phyloP scores from a whole-genome alignment of 306 rosid species.

The Inga oerstediana region DNA sequence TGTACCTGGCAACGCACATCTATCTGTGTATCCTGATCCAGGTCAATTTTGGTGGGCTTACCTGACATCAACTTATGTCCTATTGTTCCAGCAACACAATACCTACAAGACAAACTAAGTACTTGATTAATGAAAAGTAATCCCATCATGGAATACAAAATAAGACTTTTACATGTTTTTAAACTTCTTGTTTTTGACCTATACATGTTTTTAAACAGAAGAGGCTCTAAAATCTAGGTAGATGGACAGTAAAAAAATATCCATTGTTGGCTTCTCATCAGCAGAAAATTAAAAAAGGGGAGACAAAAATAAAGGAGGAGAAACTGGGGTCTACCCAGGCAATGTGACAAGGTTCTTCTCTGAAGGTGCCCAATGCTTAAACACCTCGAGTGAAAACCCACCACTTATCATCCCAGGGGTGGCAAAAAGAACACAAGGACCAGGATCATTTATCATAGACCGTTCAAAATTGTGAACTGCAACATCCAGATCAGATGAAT shows the following conservation, averaged over 20 bases:
- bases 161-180: not conserved
- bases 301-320: not conserved
- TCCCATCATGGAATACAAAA: not conserved
- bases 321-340: slow-evolving; percentile 65
- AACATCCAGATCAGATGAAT: slow-evolving; percentile 44
- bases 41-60: slow-evolving; percentile 68
- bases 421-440: slow-evolving; percentile 97
- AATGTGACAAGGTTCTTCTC: slow-evolving; percentile 73
- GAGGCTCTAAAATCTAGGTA: not conserved
- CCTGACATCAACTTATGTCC: slow-evolving; percentile 90
- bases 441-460: slow-evolving; percentile 80
- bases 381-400: slow-evolving; percentile 92
- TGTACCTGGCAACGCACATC: slow-evolving; percentile 88
- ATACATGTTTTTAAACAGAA: not conserved
- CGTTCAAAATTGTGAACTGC: slow-evolving; percentile 82
- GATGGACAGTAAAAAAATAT: slow-evolving; percentile 1
- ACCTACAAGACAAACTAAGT: slow-evolving; percentile 50
- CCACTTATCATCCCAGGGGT: slow-evolving; percentile 96
- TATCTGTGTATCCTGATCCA: slow-evolving; percentile 67
- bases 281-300: not conserved
- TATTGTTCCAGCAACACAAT: slow-evolving; percentile 80
- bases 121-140: slow-evolving; percentile 2
- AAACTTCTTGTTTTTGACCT: no score
- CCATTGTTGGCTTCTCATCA: slow-evolving; percentile 12
- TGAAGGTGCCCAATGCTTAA: slow-evolving; percentile 95